A percentile compares a stretch with the other conserved stretches of the same genome.
Evolutionary conservation across 148 eudicot species (phyloP).

Genomic region (Cornus controversa): DNA sequence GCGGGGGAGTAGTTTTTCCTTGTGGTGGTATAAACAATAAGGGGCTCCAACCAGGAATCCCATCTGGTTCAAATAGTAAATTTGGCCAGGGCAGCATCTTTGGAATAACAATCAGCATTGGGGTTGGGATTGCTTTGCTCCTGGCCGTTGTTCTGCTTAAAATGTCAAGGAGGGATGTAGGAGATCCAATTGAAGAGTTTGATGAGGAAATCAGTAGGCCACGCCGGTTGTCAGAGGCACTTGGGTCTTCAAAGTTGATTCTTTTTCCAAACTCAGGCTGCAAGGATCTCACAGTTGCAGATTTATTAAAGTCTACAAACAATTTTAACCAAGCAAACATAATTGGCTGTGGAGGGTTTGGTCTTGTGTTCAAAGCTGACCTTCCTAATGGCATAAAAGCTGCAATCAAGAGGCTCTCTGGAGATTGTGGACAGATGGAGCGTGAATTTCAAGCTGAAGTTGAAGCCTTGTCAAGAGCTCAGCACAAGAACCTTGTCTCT

Average conservation of each 20-base stretch:
- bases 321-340: constrained; percentile 84
- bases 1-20: constrained; percentile 56
- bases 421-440: constrained; percentile 96
- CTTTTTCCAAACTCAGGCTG: constrained; percentile 70
- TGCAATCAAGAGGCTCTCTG: constrained; percentile 87
- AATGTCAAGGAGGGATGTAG: constrained; percentile 40
- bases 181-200: constrained; percentile 30
- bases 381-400: constrained; percentile 69
- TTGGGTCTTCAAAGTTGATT: constrained; percentile 56
- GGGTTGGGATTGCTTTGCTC: constrained; percentile 58
- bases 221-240: constrained; percentile 48
- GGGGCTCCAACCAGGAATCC: constrained; percentile 16
- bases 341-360: constrained; percentile 93
- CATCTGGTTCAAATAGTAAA: constrained; percentile 30
- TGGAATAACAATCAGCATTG: constrained; percentile 63
- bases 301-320: constrained; percentile 72
- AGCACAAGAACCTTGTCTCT: constrained; percentile 87
- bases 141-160: constrained; percentile 51
- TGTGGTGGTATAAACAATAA: constrained; percentile 25
- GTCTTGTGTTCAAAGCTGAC: constrained; percentile 80
- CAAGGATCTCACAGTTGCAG: constrained; percentile 63
- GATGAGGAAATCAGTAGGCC: constrained; percentile 47
- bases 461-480: constrained; percentile 88
- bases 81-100: constrained; percentile 45
- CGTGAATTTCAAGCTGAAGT: constrained; percentile 95